Base-by-base conservation (phyloP, 2,329 filamentous ascomycete genomes). In the Septoria petroselini region DNA sequence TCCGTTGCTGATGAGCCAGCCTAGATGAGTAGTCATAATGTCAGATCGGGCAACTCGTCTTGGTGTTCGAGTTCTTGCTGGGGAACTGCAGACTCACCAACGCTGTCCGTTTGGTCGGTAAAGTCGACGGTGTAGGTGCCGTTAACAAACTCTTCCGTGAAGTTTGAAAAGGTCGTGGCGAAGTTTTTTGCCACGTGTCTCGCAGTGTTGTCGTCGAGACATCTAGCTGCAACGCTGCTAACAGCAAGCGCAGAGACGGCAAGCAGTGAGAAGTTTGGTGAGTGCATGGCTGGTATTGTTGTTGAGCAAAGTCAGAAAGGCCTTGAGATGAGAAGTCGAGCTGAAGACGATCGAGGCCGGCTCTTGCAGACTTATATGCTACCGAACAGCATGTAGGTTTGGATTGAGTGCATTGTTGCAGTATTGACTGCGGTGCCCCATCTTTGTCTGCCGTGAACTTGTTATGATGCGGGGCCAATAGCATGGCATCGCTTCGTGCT, bases 101-200 rank as follows among this genome's bases (percentile, higher is more conserved):
- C 62, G 30, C 55, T 59, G 42, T 64, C 62, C 4, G 62, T 58
- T 27, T 64, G 59, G 47, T 64, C 62, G 25, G 52, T 55, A 34
- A 58, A 57, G 48, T 57, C 53, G 30, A 43, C 27, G 31, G 57
- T 48, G 12, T 61, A 38, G 17, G 50, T 53, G 6, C 46, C 31
- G 8, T 61, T 50, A 33, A 57, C 60, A 19, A 59, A 50, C 12
- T 41, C 53, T 21, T 55, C 52, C 27, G 49, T 53, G 48, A 61
- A 62, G 48, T 59, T 54, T 29, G 50, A 55, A 40, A 63, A 61
- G 33, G 60, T 54, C 8, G 51, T 45, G 21, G 53, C 56, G 51
- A 62, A 62, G 46, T 60, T 60, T 27, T 57, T 50, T 30, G 54
- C 60, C 18, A 63, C 53, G 12, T 53, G 41, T 5, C 50, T 34